Conservation (phyloP, 1,284 basidiomycete species). For the Sporisorium sorghi region DNA sequence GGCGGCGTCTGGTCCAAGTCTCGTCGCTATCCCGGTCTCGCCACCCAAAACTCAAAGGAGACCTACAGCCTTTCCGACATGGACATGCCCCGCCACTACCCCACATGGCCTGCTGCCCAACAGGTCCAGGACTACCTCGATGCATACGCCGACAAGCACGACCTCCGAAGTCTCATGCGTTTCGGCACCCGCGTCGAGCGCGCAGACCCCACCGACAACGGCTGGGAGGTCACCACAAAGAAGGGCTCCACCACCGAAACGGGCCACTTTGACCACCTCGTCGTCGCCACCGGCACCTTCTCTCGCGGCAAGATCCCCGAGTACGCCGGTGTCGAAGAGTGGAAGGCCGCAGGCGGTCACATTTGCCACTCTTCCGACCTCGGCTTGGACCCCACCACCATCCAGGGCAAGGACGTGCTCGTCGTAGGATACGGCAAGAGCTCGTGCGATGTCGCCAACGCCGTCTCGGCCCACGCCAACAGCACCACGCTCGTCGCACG, state of each 20-base stretch:
- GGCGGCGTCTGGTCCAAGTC: conserved; percentile 54
- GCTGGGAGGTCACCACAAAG: conserved; percentile 33
- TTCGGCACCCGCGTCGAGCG: conserved; percentile 43
- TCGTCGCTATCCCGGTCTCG: conserved; percentile 56
- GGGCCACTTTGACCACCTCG: conserved; percentile 36
- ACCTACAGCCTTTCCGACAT: conserved; percentile 60
- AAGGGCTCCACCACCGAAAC: conserved; percentile 1
- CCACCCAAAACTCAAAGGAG: conserved; percentile 61
- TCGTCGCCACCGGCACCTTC: conserved; percentile 59
- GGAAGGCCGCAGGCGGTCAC: conserved; percentile 45
- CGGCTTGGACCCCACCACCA: conserved; percentile 25
- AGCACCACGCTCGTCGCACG: conserved; percentile 55
- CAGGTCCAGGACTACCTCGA: conserved; percentile 61
- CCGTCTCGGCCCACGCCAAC: conserved; percentile 40
- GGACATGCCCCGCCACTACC: conserved; percentile 58
- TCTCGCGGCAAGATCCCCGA: conserved; percentile 51
- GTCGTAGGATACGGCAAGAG: conserved; percentile 62
- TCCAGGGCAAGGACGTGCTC: conserved; percentile 50
- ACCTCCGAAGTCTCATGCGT: conserved; percentile 37
- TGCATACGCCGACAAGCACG: conserved; percentile 50
- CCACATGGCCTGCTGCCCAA: conserved; percentile 55
- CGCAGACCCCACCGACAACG: conserved; percentile 18
- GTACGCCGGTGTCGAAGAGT: conserved; percentile 47
- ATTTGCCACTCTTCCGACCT: conserved; percentile 53
- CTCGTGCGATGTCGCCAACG: conserved; percentile 60